Evolutionary conservation across 176 grass and related monocot species (phyloP), one percentile per base, ranked within the genome.

Genomic region (Cocos nucifera): DNA sequence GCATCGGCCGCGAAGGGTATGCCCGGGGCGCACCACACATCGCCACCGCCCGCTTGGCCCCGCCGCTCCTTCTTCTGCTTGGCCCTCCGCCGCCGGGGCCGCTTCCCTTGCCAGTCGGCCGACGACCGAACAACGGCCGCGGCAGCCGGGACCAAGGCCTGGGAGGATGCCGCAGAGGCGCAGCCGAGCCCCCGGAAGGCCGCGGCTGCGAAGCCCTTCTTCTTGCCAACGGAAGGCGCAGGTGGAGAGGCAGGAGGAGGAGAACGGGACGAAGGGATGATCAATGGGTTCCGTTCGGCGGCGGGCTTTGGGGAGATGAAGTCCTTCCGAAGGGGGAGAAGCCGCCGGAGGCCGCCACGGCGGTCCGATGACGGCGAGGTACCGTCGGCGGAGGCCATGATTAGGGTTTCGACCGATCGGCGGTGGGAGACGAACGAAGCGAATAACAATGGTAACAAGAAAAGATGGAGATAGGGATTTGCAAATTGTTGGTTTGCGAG

Each of bases 21-120:
- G 28, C 81, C 86, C 16, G 81, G 86, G 12, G 86, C 65, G 69
- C 87, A 91, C 92, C 92, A 97, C 61, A 97, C 78, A 65, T 91
- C 92, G 53, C 80, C 86, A 28, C 77, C 61, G 0, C 63, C 73
- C 6, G 25, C 71, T 2, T 50, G 70, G 1, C 39, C 69, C 22
- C 51, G 69, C 79, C 80, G 64, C 58, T 74, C 72, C 71, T 64
- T 71, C 71, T 77, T 86, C 63, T 83, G 78, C 75, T 62, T 68
- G 59, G 67, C 64, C 56, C 57, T 76, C 69, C 69, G 39, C 73
- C 35, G 59, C 48, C 56, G 7, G 2, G 66, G 62, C 59, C 66
- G 63, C 66, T 67, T 75, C 69, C 56, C 84, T 27, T 93, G 87
- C 93, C 93, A 92, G 66, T 98, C 84, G 23, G 87, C 87, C 3